A percentile compares a stretch with the other conserved stretches of the same genome.
These are phyloP conservation scores for Scutellaria baicalensis DNA, from an alignment of 257 asterid genomes.

Conservation along the genomic window DNA sequence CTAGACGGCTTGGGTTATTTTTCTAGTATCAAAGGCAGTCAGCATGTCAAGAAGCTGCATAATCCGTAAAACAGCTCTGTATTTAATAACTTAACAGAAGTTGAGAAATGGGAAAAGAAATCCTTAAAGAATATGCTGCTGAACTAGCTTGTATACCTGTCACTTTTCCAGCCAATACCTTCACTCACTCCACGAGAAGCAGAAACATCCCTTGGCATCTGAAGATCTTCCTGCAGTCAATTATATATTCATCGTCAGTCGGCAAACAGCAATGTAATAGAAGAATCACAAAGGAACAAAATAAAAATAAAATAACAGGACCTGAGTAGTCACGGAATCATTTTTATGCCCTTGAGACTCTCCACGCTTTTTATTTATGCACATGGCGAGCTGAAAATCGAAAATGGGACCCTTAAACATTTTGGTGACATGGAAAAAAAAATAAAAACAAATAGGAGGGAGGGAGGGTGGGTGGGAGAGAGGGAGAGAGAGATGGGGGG, in stretches of 20 bases:
- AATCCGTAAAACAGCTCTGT: neutral
- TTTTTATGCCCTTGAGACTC: conserved; percentile 34
- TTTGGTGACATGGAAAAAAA: neutral
- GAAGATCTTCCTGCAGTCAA: conserved; percentile 39
- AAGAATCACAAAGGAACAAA: conserved; percentile 21
- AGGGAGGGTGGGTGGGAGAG: neutral
- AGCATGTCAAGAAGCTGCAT: neutral
- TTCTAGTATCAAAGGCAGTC: too few relatives aligned
- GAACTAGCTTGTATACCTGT: conserved; percentile 41
- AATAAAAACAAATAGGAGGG: neutral
- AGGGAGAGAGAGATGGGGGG: neutral
- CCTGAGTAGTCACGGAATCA: conserved; percentile 25
- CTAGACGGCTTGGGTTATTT: too few relatives aligned
- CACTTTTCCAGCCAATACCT: conserved; percentile 23
- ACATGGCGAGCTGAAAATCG: conserved; percentile 66
- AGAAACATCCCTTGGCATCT: conserved; percentile 28
- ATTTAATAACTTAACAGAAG: neutral
- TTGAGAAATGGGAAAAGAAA: neutral
- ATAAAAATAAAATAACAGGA: conserved; percentile 24
- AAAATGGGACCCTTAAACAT: conserved; percentile 11
- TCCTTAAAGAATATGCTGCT: neutral
- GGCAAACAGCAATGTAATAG: conserved; percentile 5
- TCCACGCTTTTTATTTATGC: conserved; percentile 55
- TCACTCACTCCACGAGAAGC: conserved; percentile 31
- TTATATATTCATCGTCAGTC: conserved; percentile 1